A percentile compares a stretch with the other conserved stretches of the same genome.
phyloP scores from a whole-genome alignment of 1,284 basidiomycete species.

The Fomes fomentarius region DNA sequence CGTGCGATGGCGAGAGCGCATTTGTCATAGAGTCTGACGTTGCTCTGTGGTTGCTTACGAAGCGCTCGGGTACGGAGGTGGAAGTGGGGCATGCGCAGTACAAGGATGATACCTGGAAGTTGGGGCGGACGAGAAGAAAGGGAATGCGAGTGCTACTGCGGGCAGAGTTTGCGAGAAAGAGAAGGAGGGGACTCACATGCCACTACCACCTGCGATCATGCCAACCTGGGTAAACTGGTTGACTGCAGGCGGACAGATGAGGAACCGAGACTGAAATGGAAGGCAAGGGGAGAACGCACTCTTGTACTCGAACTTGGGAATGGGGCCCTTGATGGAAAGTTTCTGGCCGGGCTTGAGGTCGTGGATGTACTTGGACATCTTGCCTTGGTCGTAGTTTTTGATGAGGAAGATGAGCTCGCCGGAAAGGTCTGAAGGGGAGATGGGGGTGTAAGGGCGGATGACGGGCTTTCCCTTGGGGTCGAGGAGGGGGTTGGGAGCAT shows the following conservation, averaged over 20 bases:
- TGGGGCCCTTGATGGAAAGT: conserved; percentile 89
- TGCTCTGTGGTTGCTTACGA: no score
- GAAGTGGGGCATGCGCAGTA: no score
- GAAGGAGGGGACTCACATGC: conserved; percentile 58
- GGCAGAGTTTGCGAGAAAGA: no score
- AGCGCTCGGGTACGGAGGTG: no score
- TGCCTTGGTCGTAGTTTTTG: conserved; percentile 85
- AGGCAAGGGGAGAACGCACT: conserved; percentile 40
- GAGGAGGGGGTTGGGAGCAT: conserved; percentile 57
- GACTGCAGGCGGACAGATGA: conserved; percentile 40
- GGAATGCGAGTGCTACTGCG: no score
- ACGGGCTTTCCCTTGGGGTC: conserved; percentile 89
- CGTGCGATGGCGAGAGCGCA: no score
- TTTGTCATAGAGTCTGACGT: no score
- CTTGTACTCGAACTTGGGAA: conserved; percentile 83
- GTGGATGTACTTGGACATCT: conserved; percentile 81
- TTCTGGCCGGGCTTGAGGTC: conserved; percentile 78
- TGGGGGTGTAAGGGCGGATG: conserved; percentile 87
- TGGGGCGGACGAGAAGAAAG: no score
- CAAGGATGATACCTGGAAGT: no score
- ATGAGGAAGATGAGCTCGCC: conserved; percentile 85
- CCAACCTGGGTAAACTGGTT: conserved; percentile 88
- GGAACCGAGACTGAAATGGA: neutral
- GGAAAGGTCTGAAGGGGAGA: conserved; percentile 70
- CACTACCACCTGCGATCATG: conserved; percentile 89